These are phyloP conservation scores for Stachybotrys elegans DNA, from an alignment of 2,329 filamentous ascomycete species.

Conservation along the genomic window DNA sequence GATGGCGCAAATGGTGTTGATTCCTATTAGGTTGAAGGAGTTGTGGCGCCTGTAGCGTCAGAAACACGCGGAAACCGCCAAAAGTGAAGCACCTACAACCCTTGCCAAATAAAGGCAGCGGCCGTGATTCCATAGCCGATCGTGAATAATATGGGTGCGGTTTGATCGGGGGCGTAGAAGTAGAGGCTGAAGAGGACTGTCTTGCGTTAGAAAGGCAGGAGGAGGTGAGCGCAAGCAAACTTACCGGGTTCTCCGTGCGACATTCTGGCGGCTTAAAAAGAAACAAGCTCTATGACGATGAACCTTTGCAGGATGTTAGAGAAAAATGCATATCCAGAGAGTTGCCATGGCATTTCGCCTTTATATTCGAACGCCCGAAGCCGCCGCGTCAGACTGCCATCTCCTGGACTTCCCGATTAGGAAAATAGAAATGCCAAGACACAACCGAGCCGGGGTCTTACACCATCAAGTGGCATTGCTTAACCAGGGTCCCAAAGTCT, in stretches of 20 bases:
- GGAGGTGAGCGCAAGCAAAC: not conserved
- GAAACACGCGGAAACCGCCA: not conserved
- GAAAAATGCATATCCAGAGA: not conserved
- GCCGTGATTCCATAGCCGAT: constrained; percentile 41
- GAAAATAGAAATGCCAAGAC: not conserved
- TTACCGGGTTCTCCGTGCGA: not conserved
- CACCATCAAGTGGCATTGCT: too few relatives aligned
- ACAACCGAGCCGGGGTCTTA: too few relatives aligned
- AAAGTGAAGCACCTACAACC: constrained; percentile 23
- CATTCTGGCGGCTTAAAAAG: not conserved
- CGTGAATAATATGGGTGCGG: constrained; percentile 48
- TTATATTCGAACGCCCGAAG: not conserved
- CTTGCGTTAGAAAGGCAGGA: not conserved
- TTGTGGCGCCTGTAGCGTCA: constrained; percentile 38
- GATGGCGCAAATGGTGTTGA: constrained; percentile 44
- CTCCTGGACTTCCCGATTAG: not conserved
- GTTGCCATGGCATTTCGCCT: not conserved
- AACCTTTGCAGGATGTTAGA: not conserved
- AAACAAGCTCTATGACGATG: not conserved
- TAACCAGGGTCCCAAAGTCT: too few relatives aligned
- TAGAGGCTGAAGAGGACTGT: constrained; percentile 11
- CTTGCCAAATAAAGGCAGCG: constrained; percentile 48
- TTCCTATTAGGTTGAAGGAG: constrained; percentile 42
- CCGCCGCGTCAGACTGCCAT: not conserved
- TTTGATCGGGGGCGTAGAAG: constrained; percentile 50